Evolutionary conservation across 1,284 basidiomycete genomes (phyloP), one percentile per base, ranked within the genome.

Genomic region (Heterobasidion occidentale): DNA sequence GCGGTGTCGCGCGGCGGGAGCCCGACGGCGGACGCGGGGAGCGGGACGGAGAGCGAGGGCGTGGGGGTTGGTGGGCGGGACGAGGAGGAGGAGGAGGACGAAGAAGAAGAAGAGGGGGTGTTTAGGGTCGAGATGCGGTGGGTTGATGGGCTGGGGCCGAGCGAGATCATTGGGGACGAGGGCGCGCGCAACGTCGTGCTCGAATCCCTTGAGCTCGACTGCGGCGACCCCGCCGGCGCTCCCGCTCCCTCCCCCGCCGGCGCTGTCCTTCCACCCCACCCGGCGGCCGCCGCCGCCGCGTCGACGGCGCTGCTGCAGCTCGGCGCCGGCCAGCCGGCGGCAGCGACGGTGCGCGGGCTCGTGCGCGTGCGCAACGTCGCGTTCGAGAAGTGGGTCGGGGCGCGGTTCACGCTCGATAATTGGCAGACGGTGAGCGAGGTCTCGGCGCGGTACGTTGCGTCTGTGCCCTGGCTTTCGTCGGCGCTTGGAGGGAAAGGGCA

Each of bases 371-470:
- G 85, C 63, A 98, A 98, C 69, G 67, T 97, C 50, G 83, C 92
- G 3, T 98, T 86, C 72, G 80, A 91, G 64, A 98, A 98, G 74
- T 86, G 84, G 78, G 80, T 98, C 56, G 89, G 86, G 9, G 84
- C 93, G 20, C 85, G 95, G 45, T 98, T 98, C 72, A 98, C 95
- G 1, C 81, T 95, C 63, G 95, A 98, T 69, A 80, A 79, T 65
- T 98, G 96, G 95, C 91, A 94, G 71, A 98, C 95, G 42, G 95
- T 92, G 57, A 93, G 88, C 68, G 95, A 98, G 72, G 91, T 98
- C 50, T 84, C 87, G 1, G 94, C 86, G 27, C 83, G 81, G 48
- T 89, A 92, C 69, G 72, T 82, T 53, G 85, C 88, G 62, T 85
- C 87, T 27, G 62, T 87, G 17, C 2, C 3, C 27, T 3, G 27